Evolutionary conservation across 2,329 filamentous ascomycete genomes (phyloP).

Genomic region (Aspergillus fijiensis): DNA sequence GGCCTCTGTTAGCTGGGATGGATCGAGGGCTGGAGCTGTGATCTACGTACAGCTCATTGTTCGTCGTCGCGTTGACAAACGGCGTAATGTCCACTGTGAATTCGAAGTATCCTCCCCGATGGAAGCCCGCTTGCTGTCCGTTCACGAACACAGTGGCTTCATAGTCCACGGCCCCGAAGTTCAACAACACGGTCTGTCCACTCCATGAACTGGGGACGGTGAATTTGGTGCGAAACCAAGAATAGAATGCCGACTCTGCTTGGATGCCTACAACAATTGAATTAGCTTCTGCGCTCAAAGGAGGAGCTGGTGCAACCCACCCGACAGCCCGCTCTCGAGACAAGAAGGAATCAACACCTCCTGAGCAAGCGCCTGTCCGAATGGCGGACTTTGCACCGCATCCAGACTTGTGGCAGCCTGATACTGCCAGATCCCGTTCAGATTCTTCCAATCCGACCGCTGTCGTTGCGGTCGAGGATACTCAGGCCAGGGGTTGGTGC

Average conservation of each 20-base stretch:
- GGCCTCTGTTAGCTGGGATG: not conserved
- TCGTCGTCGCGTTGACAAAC: slow-evolving; percentile 39
- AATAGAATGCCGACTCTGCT: slow-evolving; percentile 39
- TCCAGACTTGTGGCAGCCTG: slow-evolving; percentile 39
- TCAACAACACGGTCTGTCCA: slow-evolving; percentile 44
- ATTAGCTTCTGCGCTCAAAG: not conserved
- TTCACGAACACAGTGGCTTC: slow-evolving; percentile 60
- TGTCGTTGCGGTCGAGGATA: slow-evolving; percentile 50
- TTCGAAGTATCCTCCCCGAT: slow-evolving; percentile 62
- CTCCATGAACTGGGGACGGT: slow-evolving; percentile 47
- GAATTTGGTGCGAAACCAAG: slow-evolving; percentile 53
- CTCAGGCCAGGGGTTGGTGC: slow-evolving; percentile 51
- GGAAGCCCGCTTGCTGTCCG: slow-evolving; percentile 51
- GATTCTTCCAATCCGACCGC: slow-evolving; percentile 49
- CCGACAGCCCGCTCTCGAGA: slow-evolving; percentile 55
- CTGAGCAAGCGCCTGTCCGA: slow-evolving; percentile 42
- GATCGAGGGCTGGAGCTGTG: not conserved
- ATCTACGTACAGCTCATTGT: slow-evolving; percentile 56
- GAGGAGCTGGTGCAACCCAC: slow-evolving; percentile 22
- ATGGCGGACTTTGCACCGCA: slow-evolving; percentile 46
- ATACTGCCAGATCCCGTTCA: slow-evolving; percentile 53
- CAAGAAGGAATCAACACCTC: slow-evolving; percentile 56
- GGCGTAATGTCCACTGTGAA: slow-evolving; percentile 62
- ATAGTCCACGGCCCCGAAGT: slow-evolving; percentile 55
- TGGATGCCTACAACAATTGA: slow-evolving; percentile 36